Base-by-base conservation (phyloP, 1,284 basidiomycete species). In the Marasmius tenuissimus region DNA sequence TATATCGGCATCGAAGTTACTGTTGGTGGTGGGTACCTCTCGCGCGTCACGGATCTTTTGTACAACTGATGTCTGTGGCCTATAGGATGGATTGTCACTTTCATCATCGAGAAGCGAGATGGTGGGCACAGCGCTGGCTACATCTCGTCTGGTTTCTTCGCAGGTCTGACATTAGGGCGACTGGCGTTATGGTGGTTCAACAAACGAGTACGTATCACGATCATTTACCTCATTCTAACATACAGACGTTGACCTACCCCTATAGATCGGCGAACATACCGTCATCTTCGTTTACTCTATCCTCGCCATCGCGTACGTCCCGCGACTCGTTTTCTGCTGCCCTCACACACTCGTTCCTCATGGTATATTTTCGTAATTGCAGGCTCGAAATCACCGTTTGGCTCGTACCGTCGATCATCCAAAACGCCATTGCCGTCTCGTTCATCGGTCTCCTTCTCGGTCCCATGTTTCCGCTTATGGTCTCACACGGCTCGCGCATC, bases 331-430 rank as follows among this genome's bases (percentile, higher is more conserved):
- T 12, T 38, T 3, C 27, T 14, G 42, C 20, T n/a, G 12, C 45
- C 22, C 39, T n/a, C 11, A 38, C 27, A 11, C 39, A 34, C 38
- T 40, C 50, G 33, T 47, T n/a, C 37, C 39, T 34, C 22, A 27
- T 27, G 27, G 27, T 27, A 27, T 27, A 27, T 27, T 27, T 27
- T 27, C 4, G 51, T 60, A 56, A 58, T 45, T 35, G 1, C 55
- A 81, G 77, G n/a, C 71, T 84, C n/a, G 82, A 86, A 62, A 67
- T 87, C 49, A 70, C 84, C 42, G 71, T 86, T 40, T 86, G 85
- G 85, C 69, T 82, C 12, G 79, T 83, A 4, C 83, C 82, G 0
- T 79, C 76, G 2, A 71, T 86, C 42, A 71, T 85, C n/a, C 79
- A 79, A 40, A 76, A 74, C 47, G 85, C 82, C 1, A 73, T 86